These are phyloP conservation scores for Cytospora piceae DNA, from an alignment of 2,329 filamentous ascomycete genomes.

Conservation along the genomic window DNA sequence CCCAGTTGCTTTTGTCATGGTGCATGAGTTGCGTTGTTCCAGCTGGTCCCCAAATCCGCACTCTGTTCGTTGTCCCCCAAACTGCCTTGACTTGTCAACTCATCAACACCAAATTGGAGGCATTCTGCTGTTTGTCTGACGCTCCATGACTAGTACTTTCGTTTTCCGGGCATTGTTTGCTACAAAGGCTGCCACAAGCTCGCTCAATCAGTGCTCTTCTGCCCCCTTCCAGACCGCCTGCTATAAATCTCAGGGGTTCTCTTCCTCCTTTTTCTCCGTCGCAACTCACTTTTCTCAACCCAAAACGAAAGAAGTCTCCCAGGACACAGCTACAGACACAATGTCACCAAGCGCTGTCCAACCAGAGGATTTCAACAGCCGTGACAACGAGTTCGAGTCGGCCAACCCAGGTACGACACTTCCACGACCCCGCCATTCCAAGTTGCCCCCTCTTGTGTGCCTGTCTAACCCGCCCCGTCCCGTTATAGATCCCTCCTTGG, in stretches of 20 bases:
- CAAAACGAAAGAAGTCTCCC: background rate
- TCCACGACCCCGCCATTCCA: background rate
- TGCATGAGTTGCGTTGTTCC: background rate
- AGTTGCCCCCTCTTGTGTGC: background rate
- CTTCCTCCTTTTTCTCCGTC: background rate
- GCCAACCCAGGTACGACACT: slow-evolving; percentile 25
- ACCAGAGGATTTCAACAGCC: slow-evolving; percentile 12
- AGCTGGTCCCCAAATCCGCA: background rate
- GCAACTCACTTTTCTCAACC: background rate
- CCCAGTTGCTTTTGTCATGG: background rate
- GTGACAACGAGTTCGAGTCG: slow-evolving; percentile 8
- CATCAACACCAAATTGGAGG: background rate
- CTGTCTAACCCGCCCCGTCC: background rate
- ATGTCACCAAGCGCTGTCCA: slow-evolving; percentile 28
- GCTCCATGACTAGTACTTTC: background rate
- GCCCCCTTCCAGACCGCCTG: background rate
- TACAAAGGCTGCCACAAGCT: background rate
- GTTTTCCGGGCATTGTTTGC: background rate
- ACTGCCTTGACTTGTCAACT: no score
- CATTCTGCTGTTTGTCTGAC: background rate
- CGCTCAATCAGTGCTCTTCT: background rate
- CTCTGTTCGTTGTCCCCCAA: no score
- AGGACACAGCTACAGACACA: background rate
- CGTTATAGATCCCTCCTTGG: slow-evolving; percentile 41
- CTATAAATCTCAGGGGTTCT: background rate